Conservation (phyloP, 345 rosid species). For the Bretschneidera sinensis region DNA sequence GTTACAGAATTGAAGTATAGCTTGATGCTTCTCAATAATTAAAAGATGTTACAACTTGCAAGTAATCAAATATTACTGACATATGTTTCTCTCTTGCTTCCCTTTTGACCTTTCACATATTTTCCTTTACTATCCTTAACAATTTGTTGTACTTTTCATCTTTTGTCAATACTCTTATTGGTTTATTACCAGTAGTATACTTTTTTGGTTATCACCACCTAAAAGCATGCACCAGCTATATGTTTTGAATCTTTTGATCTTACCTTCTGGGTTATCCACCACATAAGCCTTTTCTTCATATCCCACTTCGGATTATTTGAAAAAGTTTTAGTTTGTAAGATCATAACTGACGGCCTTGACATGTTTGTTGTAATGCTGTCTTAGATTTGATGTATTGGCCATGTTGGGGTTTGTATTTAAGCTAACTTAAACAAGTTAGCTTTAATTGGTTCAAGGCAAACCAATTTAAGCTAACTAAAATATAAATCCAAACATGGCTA, state of each 20-base stretch:
- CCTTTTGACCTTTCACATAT: neutral
- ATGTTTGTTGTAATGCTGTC: too few relatives aligned
- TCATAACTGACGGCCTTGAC: neutral
- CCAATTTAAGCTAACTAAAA: too few relatives aligned
- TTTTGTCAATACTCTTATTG: neutral
- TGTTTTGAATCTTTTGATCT: neutral
- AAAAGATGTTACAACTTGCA: neutral
- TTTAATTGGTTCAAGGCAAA: too few relatives aligned
- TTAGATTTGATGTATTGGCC: too few relatives aligned
- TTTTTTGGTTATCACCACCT: neutral
- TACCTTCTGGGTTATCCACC: neutral
- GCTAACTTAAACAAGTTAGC: too few relatives aligned
- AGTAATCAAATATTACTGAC: neutral
- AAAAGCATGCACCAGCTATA: neutral
- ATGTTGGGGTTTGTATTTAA: too few relatives aligned
- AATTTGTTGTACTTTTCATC: neutral
- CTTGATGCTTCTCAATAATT: neutral
- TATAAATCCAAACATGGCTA: too few relatives aligned
- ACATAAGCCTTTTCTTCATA: neutral
- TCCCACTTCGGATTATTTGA: neutral
- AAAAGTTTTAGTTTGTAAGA: neutral
- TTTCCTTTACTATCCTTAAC: neutral
- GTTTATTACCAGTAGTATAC: neutral
- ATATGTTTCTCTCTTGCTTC: neutral
- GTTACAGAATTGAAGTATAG: neutral